Base-by-base conservation (phyloP, 805 yeast species). In the Myxozyma melibiosi region DNA sequence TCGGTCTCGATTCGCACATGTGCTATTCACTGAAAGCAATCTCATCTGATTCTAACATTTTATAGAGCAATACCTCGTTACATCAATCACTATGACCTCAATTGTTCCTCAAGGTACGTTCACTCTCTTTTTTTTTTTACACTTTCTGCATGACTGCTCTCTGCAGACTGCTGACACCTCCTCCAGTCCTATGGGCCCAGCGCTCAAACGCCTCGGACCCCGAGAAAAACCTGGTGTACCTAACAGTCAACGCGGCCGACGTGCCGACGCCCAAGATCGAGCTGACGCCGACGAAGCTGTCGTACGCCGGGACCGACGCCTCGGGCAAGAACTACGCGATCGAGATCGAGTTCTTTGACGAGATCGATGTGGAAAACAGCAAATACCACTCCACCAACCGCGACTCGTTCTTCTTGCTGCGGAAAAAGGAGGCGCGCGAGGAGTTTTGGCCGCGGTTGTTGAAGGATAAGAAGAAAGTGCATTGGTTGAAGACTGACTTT, bases 361-460 rank as follows among this genome's bases (percentile, higher is more conserved):
- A 84, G 68, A 80, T 92, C 67, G 88, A 86, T 66, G 79, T 84
- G 0, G 85, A 82, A 40, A 73, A 81, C 48, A 55, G 83, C 94
- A 5, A 73, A 44, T 79, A 81, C 66, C 78, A 78, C 58, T 76
- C 80, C 48, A 80, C 84, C 13, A 90, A 86, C 39, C 84, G 87
- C 58, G 83, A 83, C 41, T 73, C 87, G 57, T 77, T 77, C 66
- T 81, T 88, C 60, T 79, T 84, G 51, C 71, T 91, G 64, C 79
- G 86, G 75, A 89, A 94, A 81, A 80, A 81, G 70, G 82, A 80
- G 54, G 71, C 79, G 22, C 78, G 81, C 65, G 82, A 76, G 57
- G 97, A 90, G 70, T 92, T 74, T 79, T 92, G 99, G 99, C 98
- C 99, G 66, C 83, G 98, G 70, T 80, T 92, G 71, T 86, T 91